Conservation (phyloP, 441 rosid species). For the Populus tomentosa region DNA sequence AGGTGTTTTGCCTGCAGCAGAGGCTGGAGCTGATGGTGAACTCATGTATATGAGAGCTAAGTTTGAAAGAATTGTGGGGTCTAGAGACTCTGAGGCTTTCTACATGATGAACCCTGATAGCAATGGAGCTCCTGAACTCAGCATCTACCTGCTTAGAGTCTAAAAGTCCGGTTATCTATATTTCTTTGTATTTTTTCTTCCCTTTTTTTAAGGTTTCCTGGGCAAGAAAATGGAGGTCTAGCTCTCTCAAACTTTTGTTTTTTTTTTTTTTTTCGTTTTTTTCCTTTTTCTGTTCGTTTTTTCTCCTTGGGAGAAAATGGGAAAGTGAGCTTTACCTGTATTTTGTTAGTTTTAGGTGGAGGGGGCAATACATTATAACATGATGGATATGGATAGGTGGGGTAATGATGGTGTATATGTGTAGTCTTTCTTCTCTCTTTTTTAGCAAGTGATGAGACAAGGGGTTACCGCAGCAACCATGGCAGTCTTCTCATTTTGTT, state of each 20-base stretch:
- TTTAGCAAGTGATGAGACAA: conserved; percentile 29
- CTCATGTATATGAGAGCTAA: conserved; percentile 96
- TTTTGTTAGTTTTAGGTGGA: conserved; percentile 34
- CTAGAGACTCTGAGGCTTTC: conserved; percentile 97
- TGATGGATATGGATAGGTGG: conserved; percentile 29
- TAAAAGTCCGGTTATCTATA: conserved; percentile 15
- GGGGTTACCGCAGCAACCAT: conserved; percentile 30
- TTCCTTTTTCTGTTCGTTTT: not conserved
- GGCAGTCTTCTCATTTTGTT: conserved; percentile 27
- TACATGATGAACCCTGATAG: conserved; percentile 99
- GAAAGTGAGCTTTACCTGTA: conserved; percentile 24
- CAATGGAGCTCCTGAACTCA: conserved; percentile 96
- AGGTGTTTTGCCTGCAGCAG: conserved; percentile 78
- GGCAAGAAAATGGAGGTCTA: conserved; percentile 18
- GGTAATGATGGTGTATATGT: conserved; percentile 48
- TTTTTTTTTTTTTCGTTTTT: not conserved
- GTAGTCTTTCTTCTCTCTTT: conserved; percentile 22
- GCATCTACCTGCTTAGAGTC: conserved; percentile 87
- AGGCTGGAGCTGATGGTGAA: conserved; percentile 40
- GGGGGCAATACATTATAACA: conserved; percentile 28
- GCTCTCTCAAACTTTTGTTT: not conserved
- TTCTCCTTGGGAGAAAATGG: conserved; percentile 16
- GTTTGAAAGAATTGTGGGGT: conserved; percentile 89
- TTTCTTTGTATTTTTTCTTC: not conserved
- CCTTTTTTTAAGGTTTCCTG: not conserved